Conservation (phyloP, 306 rosid genomes). For the Acacia crassicarpa region DNA sequence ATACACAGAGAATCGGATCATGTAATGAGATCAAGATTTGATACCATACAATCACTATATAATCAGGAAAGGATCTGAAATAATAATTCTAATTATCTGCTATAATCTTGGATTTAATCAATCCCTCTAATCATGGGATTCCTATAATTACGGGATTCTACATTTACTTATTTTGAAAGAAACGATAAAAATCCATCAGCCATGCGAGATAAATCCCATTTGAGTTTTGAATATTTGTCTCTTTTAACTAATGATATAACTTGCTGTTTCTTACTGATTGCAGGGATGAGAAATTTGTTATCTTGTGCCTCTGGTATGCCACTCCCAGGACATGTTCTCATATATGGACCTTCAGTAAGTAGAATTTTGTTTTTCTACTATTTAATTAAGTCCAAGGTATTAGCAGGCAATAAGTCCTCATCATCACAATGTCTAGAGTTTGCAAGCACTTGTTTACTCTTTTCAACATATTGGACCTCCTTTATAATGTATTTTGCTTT, state of each 20-base stretch:
- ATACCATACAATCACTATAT: no score
- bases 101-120: no score
- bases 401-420: constrained; percentile 19
- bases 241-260: constrained; percentile 6
- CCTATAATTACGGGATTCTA: no score
- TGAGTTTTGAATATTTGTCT: not conserved
- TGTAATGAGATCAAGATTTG: no score
- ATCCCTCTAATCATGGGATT: no score
- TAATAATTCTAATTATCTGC: no score
- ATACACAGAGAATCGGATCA: no score
- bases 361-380: constrained; percentile 16
- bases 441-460: constrained; percentile 6
- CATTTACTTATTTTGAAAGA: not conserved
- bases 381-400: constrained; percentile 1
- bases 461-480: constrained; percentile 4
- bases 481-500: not conserved
- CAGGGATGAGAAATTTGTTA: constrained; percentile 77
- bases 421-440: constrained; percentile 11
- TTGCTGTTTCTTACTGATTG: constrained; percentile 33
- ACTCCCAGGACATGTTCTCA: constrained; percentile 85
- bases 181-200: constrained; percentile 6
- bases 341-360: constrained; percentile 95
- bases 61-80: no score
- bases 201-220: constrained; percentile 18
- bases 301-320: constrained; percentile 73